These are phyloP conservation scores for Parmelia sp. DNA, from an alignment of 495 filamentous ascomycete genomes.

Conservation along the genomic window DNA sequence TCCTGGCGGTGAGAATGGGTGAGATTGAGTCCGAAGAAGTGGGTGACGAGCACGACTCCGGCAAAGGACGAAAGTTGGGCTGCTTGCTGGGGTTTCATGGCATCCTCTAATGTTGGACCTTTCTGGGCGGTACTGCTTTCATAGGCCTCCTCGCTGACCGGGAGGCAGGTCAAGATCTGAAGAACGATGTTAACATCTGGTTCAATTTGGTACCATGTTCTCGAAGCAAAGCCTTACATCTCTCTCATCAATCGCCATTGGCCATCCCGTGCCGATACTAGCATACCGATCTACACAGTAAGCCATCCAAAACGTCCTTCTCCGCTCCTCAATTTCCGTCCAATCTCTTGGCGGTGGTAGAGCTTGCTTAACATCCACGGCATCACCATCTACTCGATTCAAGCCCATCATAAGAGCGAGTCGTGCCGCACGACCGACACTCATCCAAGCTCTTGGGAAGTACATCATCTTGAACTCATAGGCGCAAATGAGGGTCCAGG, in stretches of 20 bases:
- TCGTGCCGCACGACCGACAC: slow-evolving; percentile 68
- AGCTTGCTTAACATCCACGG: slow-evolving; percentile 87
- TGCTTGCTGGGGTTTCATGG: slow-evolving; percentile 65
- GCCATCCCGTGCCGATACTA: slow-evolving; percentile 97
- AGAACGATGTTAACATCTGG: slow-evolving; percentile 19
- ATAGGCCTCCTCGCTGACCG: slow-evolving; percentile 80
- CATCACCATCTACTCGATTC: slow-evolving; percentile 79
- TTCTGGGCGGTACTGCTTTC: slow-evolving; percentile 66
- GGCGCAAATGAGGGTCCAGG: slow-evolving; percentile 68
- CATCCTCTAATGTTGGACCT: slow-evolving; percentile 61
- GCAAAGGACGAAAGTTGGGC: slow-evolving; percentile 69
- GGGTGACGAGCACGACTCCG: slow-evolving; percentile 76
- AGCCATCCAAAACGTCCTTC: slow-evolving; percentile 90
- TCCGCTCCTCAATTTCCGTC: slow-evolving; percentile 86
- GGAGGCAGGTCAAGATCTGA: slow-evolving; percentile 79
- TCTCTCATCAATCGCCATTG: slow-evolving; percentile 84
- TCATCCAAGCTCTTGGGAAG: slow-evolving; percentile 95
- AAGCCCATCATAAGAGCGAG: slow-evolving; percentile 88
- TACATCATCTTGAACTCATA: slow-evolving; percentile 99
- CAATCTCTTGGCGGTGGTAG: slow-evolving; percentile 80
- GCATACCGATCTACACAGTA: slow-evolving; percentile 89
- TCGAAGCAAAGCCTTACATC: slow-evolving; percentile 50
- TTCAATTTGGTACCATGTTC: neutral
- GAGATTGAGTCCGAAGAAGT: slow-evolving; percentile 89
- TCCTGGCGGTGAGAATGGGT: slow-evolving; percentile 89